Evolutionary conservation across 1,139 yeast species (phyloP).

Genomic region (Yamadazyma atlantica): DNA sequence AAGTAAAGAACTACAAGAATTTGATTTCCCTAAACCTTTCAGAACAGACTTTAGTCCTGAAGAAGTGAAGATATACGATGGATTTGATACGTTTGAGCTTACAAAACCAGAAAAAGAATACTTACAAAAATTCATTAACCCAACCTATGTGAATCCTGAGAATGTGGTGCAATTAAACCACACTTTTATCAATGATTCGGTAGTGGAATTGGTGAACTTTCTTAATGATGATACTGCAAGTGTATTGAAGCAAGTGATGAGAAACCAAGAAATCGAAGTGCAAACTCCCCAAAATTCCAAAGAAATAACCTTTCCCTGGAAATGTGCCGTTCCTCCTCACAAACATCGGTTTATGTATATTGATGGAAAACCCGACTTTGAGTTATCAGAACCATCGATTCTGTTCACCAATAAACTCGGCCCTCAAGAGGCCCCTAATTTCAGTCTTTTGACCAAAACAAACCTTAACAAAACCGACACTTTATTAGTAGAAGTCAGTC

Average conservation of each 20-base stretch:
- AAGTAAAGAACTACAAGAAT: constrained; percentile 72
- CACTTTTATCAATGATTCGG: constrained; percentile 64
- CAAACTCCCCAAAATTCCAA: constrained; percentile 55
- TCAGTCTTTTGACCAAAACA: constrained; percentile 27
- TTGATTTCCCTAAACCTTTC: constrained; percentile 69
- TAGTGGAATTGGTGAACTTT: constrained; percentile 65
- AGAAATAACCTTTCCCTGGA: constrained; percentile 77
- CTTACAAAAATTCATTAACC: constrained; percentile 55
- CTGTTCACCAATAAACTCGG: constrained; percentile 31
- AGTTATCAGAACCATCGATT: constrained; percentile 25
- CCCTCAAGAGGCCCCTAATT: constrained; percentile 56
- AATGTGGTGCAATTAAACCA: constrained; percentile 46
- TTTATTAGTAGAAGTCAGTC: constrained; percentile 52
- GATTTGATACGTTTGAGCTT: constrained; percentile 20
- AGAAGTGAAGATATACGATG: constrained; percentile 28
- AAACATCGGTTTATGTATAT: constrained; percentile 85
- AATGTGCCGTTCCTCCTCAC: constrained; percentile 90
- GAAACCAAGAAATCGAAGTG: constrained; percentile 54
- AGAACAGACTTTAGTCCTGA: constrained; percentile 33
- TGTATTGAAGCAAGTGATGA: constrained; percentile 29
- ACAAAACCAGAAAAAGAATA: constrained; percentile 42
- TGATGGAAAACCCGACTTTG: constrained; percentile 53
- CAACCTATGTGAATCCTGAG: constrained; percentile 46
- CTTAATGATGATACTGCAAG: constrained; percentile 51
- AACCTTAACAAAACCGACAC: constrained; percentile 21